Base-by-base conservation (phyloP, 1,139 yeast genomes). In the Cylindricascospora bacillispora region DNA sequence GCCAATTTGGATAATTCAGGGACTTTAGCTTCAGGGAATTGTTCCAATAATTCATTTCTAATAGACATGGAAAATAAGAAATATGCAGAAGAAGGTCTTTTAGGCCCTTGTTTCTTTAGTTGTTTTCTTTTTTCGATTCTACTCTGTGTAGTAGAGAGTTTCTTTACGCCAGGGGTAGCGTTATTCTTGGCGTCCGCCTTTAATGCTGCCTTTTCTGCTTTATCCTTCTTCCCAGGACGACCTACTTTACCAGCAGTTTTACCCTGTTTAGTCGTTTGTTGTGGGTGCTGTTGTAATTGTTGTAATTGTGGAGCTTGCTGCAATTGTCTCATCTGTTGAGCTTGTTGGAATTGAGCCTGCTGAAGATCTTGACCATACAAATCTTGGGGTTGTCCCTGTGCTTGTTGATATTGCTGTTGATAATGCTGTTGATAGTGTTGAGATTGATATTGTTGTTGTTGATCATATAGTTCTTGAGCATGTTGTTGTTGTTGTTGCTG, bases 71-170 rank as follows among this genome's bases (percentile, higher is more conserved):
- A 52, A 32, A 50, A 54, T 28, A 54, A 34, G 38, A 54, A 54
- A 33, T 54, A 54, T 4, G 58, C 58, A 15, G 57, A 52, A 16
- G 57, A 51, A 22, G 58, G 58, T 40, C 58, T 47, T 29, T 54
- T 54, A 23, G 58, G 58, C 13, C 58, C 58, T 38, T 49, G 53
- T 34, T 54, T 54, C 36, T 52, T 47, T 28, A 52, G 34, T 24
- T 44, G 47, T 33, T 52, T 52, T 34, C 57, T 43, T 34, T 48
- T 51, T 23, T 51, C 56, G 24, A 52, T 51, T 35, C 54, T 48
- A 30, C 54, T 47, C 33, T 53, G 58, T 7, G 57, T 49, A 4
- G 54, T 45, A 6, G 56, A 50, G 35, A 52, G 35, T 32, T 46
- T 52, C 35, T 52, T 53, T 22, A 44, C 45, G 13, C 34, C 27